These are phyloP conservation scores for Candida sithepensis DNA, from an alignment of 805 yeast species.

Conservation along the genomic window DNA sequence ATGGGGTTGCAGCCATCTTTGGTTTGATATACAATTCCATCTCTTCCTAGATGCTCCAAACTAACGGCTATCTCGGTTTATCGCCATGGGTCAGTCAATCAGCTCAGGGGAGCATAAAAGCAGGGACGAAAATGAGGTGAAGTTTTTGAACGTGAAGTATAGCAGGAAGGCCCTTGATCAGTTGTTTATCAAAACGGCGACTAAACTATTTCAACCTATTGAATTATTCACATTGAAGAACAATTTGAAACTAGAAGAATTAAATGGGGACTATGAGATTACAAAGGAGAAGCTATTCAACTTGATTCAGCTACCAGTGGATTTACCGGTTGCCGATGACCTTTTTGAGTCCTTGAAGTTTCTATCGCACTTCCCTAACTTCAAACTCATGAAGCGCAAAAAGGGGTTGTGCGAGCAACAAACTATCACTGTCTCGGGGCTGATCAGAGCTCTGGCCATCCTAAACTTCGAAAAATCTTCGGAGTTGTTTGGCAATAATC, in stretches of 20 bases:
- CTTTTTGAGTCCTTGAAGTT: constrained; percentile 39
- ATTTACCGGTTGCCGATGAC: constrained; percentile 29
- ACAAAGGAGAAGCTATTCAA: constrained; percentile 24
- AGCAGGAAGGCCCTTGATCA: constrained; percentile 16
- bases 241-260: constrained; percentile 20
- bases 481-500: constrained; percentile 30
- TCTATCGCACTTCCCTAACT: constrained; percentile 29
- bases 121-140: constrained; percentile 5
- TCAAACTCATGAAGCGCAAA: constrained; percentile 1
- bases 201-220: constrained; percentile 19
- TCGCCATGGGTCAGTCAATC: constrained; percentile 22
- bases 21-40: neutral
- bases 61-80: neutral
- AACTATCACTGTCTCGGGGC: constrained; percentile 35
- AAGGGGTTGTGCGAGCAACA: constrained; percentile 10
- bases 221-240: constrained; percentile 22
- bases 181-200: constrained; percentile 15
- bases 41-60: too few relatives aligned
- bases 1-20: neutral
- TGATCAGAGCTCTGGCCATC: constrained; percentile 42
- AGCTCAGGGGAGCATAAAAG: constrained; percentile 5
- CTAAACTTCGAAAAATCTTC: constrained; percentile 41
- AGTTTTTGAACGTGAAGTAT: constrained; percentile 10
- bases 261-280: constrained; percentile 24
- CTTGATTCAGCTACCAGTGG: constrained; percentile 34